Evolutionary conservation across 1,139 yeast species (phyloP).

Genomic region (Blastobotrys aristatus): DNA sequence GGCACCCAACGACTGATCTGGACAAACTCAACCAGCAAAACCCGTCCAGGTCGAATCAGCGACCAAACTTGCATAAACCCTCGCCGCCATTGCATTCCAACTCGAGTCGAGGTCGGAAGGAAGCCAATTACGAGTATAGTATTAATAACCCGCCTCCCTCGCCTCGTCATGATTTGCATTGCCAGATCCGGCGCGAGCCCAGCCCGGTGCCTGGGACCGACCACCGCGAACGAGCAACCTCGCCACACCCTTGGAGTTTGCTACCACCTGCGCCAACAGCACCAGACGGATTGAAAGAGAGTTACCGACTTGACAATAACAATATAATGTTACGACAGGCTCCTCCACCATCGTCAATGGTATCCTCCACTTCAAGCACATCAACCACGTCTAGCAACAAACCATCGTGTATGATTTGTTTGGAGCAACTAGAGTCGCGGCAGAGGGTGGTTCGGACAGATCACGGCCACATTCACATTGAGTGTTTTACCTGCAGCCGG

Average conservation of each 20-base stretch:
- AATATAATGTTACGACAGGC: background rate
- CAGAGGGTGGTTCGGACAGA: conserved; percentile 26
- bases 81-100: no score
- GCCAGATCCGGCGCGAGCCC: background rate
- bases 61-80: background rate
- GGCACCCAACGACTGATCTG: conserved; percentile 1
- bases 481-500: conserved; percentile 31
- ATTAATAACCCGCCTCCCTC: conserved; percentile 1
- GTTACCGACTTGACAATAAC: background rate
- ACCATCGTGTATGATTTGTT: conserved; percentile 16
- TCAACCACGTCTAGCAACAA: background rate
- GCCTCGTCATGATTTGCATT: conserved; percentile 4
- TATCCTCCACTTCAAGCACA: background rate
- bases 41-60: background rate
- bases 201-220: background rate
- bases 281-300: background rate
- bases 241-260: conserved; percentile 8
- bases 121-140: no score
- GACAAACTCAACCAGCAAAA: background rate
- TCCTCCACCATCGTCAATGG: background rate
- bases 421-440: conserved; percentile 21
- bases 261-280: conserved; percentile 1
- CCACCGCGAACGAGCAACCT: background rate
- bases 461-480: conserved; percentile 28
- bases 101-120: no score